Percentiles rank a stretch among this genome's conserved stretches.
phyloP scores from a whole-genome alignment of 2,329 filamentous ascomycete species.

The Penicillium capsulatum region DNA sequence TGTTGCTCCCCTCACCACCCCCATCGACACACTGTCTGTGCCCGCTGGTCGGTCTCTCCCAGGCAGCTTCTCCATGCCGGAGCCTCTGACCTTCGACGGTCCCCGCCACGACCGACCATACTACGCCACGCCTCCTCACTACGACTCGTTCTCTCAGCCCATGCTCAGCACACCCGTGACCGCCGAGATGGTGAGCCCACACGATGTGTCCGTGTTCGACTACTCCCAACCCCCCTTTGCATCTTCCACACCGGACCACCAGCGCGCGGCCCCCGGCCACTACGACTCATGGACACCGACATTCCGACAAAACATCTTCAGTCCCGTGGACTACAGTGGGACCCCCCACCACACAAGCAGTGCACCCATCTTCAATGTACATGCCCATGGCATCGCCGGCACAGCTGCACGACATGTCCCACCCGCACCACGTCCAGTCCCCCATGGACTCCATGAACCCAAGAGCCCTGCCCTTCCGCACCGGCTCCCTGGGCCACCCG shows the following conservation, averaged over 20 bases:
- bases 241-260: constrained; percentile 20
- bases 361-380: constrained; percentile 26
- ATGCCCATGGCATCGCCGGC: constrained; percentile 25
- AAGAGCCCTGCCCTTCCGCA: constrained; percentile 28
- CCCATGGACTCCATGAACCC: constrained; percentile 18
- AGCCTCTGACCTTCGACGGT: constrained; percentile 28
- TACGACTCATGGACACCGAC: constrained; percentile 31
- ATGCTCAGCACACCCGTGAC: constrained; percentile 28
- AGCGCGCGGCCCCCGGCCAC: constrained; percentile 19
- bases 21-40: constrained; percentile 23
- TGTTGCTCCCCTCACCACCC: constrained; percentile 21
- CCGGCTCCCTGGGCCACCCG: constrained; percentile 31
- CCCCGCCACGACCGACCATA: constrained; percentile 27
- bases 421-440: constrained; percentile 20
- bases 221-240: constrained; percentile 28
- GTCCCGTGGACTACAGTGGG: constrained; percentile 28
- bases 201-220: constrained; percentile 30
- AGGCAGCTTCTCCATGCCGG: constrained; percentile 29
- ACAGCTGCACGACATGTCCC: constrained; percentile 25
- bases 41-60: constrained; percentile 18
- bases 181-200: constrained; percentile 28
- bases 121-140: constrained; percentile 27
- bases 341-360: constrained; percentile 18
- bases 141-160: constrained; percentile 28
- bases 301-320: constrained; percentile 35